phyloP scores from a whole-genome alignment of 768 basidiomycete genomes.

The Tubosaeta sp. region DNA sequence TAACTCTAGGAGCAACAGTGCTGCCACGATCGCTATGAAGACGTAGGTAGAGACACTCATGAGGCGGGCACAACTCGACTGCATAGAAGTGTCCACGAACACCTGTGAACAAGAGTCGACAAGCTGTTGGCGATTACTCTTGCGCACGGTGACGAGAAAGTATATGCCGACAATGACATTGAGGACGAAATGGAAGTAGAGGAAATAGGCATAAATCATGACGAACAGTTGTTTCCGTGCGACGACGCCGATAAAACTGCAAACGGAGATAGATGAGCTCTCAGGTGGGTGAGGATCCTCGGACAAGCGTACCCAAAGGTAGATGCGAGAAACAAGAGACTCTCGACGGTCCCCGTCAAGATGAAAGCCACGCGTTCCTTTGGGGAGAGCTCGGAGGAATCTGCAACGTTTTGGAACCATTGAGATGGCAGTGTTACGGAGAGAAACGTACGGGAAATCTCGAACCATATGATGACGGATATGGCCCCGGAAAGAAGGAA shows the following conservation, averaged over 20 bases:
- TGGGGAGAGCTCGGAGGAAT: constrained; percentile 29
- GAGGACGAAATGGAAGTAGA: constrained; percentile 54
- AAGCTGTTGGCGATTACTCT: constrained; percentile 41
- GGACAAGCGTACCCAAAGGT: constrained; percentile 44
- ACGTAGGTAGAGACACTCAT: constrained; percentile 41
- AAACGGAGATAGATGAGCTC: constrained; percentile 1
- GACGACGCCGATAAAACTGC: constrained; percentile 59
- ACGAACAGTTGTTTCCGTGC: constrained; percentile 60
- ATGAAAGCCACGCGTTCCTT: constrained; percentile 41
- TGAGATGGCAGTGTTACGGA: background rate
- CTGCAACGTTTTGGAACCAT: constrained; percentile 19
- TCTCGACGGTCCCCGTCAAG: constrained; percentile 50
- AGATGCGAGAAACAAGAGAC: constrained; percentile 49
- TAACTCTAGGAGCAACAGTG: constrained; percentile 49
- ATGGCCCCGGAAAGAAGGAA: constrained; percentile 53
- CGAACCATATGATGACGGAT: constrained; percentile 57
- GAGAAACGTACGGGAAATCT: constrained; percentile 48
- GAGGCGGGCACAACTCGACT: constrained; percentile 43
- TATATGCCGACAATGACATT: constrained; percentile 50
- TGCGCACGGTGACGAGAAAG: constrained; percentile 47
- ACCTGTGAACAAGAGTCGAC: constrained; percentile 43
- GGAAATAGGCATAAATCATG: constrained; percentile 50
- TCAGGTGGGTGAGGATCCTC: background rate
- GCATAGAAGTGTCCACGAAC: constrained; percentile 36
- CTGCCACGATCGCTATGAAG: constrained; percentile 41